phyloP scores from a whole-genome alignment of 345 rosid species.

The Viola odorata region DNA sequence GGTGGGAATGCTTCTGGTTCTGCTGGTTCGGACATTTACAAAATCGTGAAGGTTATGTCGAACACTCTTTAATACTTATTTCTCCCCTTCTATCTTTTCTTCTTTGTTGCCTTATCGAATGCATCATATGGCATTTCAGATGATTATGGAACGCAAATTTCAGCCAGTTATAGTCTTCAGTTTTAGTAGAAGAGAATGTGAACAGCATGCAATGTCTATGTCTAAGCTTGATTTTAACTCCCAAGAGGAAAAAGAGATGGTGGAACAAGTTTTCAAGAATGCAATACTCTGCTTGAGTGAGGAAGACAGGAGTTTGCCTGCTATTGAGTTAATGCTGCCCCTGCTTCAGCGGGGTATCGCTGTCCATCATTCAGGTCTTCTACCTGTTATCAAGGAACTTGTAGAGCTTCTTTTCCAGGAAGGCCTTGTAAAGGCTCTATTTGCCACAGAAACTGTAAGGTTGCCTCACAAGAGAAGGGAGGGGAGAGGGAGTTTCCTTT shows the following conservation, averaged over 20 bases:
- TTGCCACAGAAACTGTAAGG: constrained; percentile 97
- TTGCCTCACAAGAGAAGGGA: constrained; percentile 6
- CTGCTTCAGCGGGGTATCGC: constrained; percentile 96
- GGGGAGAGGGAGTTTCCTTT: background rate
- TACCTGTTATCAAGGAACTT: constrained; percentile 95
- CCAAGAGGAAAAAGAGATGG: constrained; percentile 68
- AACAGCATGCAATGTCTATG: constrained; percentile 97
- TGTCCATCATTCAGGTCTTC: constrained; percentile 98
- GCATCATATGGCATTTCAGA: constrained; percentile 38
- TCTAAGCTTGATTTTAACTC: constrained; percentile 95
- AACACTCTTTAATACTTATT: background rate
- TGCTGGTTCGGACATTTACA: constrained; percentile 81
- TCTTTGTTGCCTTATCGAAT: background rate
- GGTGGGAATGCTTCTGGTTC: constrained; percentile 59
- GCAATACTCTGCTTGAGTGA: constrained; percentile 86
- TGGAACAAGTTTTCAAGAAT: constrained; percentile 74
- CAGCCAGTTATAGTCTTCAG: constrained; percentile 97
- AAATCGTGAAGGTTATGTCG: constrained; percentile 71
- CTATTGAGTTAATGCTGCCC: constrained; percentile 94
- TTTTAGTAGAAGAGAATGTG: constrained; percentile 98
- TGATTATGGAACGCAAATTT: constrained; percentile 93
- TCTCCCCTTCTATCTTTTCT: background rate
- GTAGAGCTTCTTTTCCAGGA: constrained; percentile 99
- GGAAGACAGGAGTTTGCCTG: constrained; percentile 92
- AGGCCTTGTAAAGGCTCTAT: constrained; percentile 97